Evolutionary conservation across 2,329 filamentous ascomycete genomes (phyloP).

Genomic region (Tolypocladium album): DNA sequence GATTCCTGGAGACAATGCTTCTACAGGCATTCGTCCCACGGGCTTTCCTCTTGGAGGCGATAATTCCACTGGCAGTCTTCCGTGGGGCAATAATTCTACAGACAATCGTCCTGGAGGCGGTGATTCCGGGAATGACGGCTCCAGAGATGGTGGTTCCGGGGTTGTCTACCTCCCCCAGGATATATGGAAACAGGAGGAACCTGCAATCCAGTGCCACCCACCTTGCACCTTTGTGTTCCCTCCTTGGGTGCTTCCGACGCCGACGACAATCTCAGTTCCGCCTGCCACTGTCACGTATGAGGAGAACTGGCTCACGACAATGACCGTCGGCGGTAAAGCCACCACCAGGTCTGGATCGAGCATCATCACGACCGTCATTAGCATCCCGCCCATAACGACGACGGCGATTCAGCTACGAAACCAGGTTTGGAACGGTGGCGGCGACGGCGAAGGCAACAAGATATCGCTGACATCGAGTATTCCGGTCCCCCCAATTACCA

Average conservation of each 20-base stretch:
- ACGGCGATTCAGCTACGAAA: background rate
- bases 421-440: background rate
- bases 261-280: background rate
- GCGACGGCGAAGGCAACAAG: background rate
- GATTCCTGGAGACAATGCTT: no score
- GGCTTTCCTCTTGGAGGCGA: no score
- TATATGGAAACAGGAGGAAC: background rate
- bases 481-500: background rate
- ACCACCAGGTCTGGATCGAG: background rate
- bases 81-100: background rate
- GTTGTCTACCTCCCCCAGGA: background rate
- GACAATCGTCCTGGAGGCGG: background rate
- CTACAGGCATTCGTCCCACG: no score
- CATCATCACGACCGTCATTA: background rate
- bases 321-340: background rate
- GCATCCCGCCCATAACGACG: background rate
- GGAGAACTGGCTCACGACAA: background rate
- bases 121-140: no score
- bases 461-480: background rate
- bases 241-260: background rate
- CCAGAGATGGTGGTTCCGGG: background rate
- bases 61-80: background rate
- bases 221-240: constrained; percentile 1
- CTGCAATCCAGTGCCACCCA: background rate
- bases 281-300: background rate